These are phyloP conservation scores for Kodamaea ohmeri DNA, from an alignment of 1,139 yeast genomes.

Conservation along the genomic window DNA sequence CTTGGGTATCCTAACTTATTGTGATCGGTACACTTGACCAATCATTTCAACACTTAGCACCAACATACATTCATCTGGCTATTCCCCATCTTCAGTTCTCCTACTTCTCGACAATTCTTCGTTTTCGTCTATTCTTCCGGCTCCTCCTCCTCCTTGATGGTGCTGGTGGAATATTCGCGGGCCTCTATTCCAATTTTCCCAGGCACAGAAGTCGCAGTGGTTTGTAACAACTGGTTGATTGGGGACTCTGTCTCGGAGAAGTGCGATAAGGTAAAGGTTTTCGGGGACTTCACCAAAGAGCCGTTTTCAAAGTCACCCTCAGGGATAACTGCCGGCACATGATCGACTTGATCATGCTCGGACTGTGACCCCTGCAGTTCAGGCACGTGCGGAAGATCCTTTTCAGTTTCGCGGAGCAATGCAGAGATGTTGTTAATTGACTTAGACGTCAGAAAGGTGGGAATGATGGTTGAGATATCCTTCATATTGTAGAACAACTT, in stretches of 20 bases:
- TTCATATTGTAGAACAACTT: slow-evolving; percentile 36
- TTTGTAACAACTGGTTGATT: slow-evolving; percentile 34
- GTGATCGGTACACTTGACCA: no score
- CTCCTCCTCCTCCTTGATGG: slow-evolving; percentile 44
- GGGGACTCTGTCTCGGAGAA: slow-evolving; percentile 41
- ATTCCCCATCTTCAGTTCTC: neutral
- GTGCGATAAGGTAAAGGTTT: slow-evolving; percentile 40
- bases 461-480: slow-evolving; percentile 38
- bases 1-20: no score
- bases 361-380: slow-evolving; percentile 3
- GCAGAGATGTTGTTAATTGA: slow-evolving; percentile 32
- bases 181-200: slow-evolving; percentile 6
- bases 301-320: slow-evolving; percentile 5
- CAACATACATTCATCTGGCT: neutral
- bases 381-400: slow-evolving; percentile 7
- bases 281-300: slow-evolving; percentile 43
- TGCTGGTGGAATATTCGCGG: slow-evolving; percentile 25
- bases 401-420: slow-evolving; percentile 16
- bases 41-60: neutral
- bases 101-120: neutral
- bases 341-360: slow-evolving; percentile 2
- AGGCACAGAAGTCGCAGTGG: slow-evolving; percentile 13
- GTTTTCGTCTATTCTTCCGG: slow-evolving; percentile 24
- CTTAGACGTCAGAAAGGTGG: slow-evolving; percentile 36
- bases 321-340: slow-evolving; percentile 6